These are phyloP conservation scores for Neoboletus magnificus DNA, from an alignment of 768 basidiomycete genomes.

Conservation along the genomic window DNA sequence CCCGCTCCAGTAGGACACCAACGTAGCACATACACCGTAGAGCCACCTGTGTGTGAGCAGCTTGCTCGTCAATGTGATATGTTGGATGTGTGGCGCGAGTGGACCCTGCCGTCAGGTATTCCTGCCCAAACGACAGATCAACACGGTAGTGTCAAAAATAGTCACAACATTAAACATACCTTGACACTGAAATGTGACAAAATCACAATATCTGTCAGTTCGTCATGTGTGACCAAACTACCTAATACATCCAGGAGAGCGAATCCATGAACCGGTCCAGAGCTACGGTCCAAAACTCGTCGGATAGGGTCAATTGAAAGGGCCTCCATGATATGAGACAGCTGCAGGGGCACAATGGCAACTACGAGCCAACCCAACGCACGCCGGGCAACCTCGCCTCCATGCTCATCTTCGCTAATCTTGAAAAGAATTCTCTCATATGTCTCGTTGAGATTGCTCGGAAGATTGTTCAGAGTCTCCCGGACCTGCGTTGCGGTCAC, in stretches of 20 bases:
- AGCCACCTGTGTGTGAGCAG: constrained; percentile 1
- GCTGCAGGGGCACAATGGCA: background rate
- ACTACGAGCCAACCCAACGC: constrained; percentile 12
- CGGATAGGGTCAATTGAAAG: background rate
- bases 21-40: constrained; percentile 6
- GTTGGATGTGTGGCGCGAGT: background rate
- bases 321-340: constrained; percentile 7
- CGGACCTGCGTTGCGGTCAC: background rate
- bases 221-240: constrained; percentile 1
- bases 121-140: background rate
- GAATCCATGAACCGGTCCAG: background rate
- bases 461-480: background rate
- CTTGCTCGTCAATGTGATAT: background rate
- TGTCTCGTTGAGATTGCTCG: constrained; percentile 1
- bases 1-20: background rate
- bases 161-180: background rate
- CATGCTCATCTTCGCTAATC: background rate
- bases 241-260: constrained; percentile 1
- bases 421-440: constrained; percentile 3
- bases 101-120: background rate
- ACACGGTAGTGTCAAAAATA: background rate
- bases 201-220: constrained; percentile 1
- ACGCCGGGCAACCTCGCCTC: background rate
- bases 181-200: constrained; percentile 13
- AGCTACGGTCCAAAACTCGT: background rate